Evolutionary conservation across 495 filamentous ascomycete genomes (phyloP), one percentile per base, ranked within the genome.

Genomic region (Parathielavia hyrcaniae): DNA sequence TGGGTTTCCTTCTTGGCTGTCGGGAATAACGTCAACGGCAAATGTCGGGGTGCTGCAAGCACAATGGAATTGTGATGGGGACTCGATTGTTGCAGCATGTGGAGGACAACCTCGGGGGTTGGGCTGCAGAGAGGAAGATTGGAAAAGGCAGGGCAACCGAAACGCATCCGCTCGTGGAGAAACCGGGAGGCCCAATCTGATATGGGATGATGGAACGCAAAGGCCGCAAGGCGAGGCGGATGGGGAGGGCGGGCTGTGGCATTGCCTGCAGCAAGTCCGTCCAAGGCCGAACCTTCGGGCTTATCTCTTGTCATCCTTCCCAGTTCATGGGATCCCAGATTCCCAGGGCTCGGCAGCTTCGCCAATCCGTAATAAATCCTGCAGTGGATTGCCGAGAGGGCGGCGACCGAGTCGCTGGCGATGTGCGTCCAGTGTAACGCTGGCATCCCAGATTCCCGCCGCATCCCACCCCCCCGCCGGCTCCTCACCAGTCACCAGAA

Each of bases 361-460:
- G 58, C 53, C 20, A 56, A 56, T 51, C 20, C 58, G 46, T 43
- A 49, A 56, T 43, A 49, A 56, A 61, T 51, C 58, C 58, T 61
- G n/a, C n/a, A n/a, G n/a, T n/a, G n/a, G n/a, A n/a, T n/a, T n/a
- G n/a, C n/a, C n/a, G 58, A 56, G 58, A 51, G 58, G 26, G 26
- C 26, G 26, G 58, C 53, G 53, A n/a, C n/a, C n/a, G n/a, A 38
- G 58, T 56, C 58, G 26, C 47, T 30, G 46, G 57, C 20, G 50
- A 50, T 55, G 50, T 34, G 50, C 49, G 49, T n/a, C n/a, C n/a
- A n/a, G n/a, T 32, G 50, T 40, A 35, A 26, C 22, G 47, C 26
- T 35, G 26, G 26, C 26, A 30, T 14, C 16, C 26, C 32, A 35
- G n/a, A 7, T 35, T 55, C 45, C 58, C 51, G 52, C 58, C 46